Evolutionary conservation across 2,329 filamentous ascomycete species (phyloP), one percentile per base, ranked within the genome.

Genomic region (Colletotrichum liriopes): DNA sequence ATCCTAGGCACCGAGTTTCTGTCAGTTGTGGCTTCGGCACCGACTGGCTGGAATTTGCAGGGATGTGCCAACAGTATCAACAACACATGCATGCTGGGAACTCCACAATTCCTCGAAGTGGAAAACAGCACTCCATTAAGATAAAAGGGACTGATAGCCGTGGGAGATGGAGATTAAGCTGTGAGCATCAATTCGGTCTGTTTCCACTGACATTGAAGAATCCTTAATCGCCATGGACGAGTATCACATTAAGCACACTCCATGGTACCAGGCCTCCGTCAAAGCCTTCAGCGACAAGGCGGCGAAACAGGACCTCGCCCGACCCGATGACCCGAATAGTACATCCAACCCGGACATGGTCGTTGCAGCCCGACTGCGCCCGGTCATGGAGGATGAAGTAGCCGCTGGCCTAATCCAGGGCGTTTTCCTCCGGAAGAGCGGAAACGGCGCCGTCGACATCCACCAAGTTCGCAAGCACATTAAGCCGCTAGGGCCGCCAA

Each of bases 291-390:
- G n/a, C 29, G 39, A 29, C 45, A 64, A 59, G 52, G 51, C 52
- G 11, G 65, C 65, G n/a, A 69, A 39, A 29, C 37, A 64, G 12
- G 59, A 64, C 14, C 12, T 39, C 16, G 41, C 29, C 43, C 9
- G 16, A n/a, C 6, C 39, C 14, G 26, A 43, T 4, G 69, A 59
- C 12, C 14, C 59, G n/a, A 41, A 64, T 23, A 23, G n/a, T 18
- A 47, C 45, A 20, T 3, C 51, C 9, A 72, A 69, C 45, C 69
- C 69, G 26, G 78, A 82, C 47, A 81, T 84, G 52, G 74, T 81
- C 20, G 82, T 85, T 18, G 77, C 79, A 32, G 76, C 81, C n/a
- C 76, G 83, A 1, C 75, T 85, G 41, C 79, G 82, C 1, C 83
- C 83, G 0, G 76, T 83, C 62, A 73, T 82, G 0, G 76, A 79